phyloP scores from a whole-genome alignment of 805 yeast species.

The Kodamaea neixiangensis region DNA sequence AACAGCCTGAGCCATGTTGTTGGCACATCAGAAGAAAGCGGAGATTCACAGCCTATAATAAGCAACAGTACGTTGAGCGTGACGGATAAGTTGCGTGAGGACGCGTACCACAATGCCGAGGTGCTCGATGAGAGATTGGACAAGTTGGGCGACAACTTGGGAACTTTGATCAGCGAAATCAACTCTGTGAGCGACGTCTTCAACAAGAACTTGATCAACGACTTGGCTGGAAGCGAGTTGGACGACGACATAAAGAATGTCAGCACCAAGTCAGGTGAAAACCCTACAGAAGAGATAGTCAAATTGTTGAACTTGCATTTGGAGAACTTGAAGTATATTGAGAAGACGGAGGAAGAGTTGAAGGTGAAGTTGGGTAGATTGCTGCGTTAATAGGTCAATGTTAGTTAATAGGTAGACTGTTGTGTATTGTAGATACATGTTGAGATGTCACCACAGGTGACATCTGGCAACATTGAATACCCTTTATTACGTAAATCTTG shows the following conservation, averaged over 20 bases:
- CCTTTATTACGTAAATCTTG: no score
- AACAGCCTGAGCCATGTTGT: slow-evolving; percentile 20
- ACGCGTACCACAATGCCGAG: slow-evolving; percentile 87
- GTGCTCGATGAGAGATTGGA: slow-evolving; percentile 79
- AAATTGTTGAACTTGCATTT: slow-evolving; percentile 83
- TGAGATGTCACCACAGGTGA: no score
- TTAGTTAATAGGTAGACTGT: background rate
- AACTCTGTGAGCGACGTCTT: slow-evolving; percentile 81
- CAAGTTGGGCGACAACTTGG: slow-evolving; percentile 70
- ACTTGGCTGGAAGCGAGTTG: slow-evolving; percentile 22
- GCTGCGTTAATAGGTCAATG: slow-evolving; percentile 1
- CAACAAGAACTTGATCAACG: slow-evolving; percentile 56
- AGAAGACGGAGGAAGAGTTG: slow-evolving; percentile 66
- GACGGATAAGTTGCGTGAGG: slow-evolving; percentile 84
- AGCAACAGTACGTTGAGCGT: slow-evolving; percentile 40
- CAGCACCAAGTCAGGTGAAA: slow-evolving; percentile 27
- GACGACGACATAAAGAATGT: slow-evolving; percentile 23
- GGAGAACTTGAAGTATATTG: slow-evolving; percentile 87
- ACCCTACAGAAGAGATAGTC: slow-evolving; percentile 67
- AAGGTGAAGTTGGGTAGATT: slow-evolving; percentile 61
- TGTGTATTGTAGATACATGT: background rate
- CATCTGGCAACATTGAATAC: no score
- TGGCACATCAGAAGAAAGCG: slow-evolving; percentile 2
- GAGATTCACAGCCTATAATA: slow-evolving; percentile 8
- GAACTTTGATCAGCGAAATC: slow-evolving; percentile 76